Base-by-base conservation (phyloP, 768 basidiomycete species). In the Tephrocybe sp. region DNA sequence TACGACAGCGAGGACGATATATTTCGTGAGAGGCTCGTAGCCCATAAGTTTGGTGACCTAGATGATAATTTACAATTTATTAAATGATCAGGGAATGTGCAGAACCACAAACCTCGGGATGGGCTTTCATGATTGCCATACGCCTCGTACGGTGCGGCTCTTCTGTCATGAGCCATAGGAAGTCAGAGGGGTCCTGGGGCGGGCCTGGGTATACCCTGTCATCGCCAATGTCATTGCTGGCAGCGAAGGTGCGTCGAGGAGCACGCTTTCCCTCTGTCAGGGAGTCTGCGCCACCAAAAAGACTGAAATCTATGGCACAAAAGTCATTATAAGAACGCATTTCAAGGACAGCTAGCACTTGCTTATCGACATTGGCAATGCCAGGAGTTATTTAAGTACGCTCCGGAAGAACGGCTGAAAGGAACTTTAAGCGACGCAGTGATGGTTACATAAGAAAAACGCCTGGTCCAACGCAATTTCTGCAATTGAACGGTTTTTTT, bases 21-120 rank as follows among this genome's bases (percentile, higher is more conserved):
- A 97, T 77, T 94, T 93, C 5, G 97, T 99, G 40, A 88, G 70
- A 1, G 88, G 88, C 59, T 97, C 94, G 59, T 92, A 76, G 22
- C 97, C 97, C 97, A 99, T 99, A 38, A 99, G 82, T 64, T 91
- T 92, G 11, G 86, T 91, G 54, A 99, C 93, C 90, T 94, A 24
- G 33, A 11, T 34, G 3, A 24, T 15, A 34, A 33, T 10, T 21
- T 10, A 19, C 5, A 21, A 10, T 24, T 16, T 23, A 9, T 1
- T 22, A 4, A 3, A 16, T 23, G 2, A 9, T 4, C 29, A 10
- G 12, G 30, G 42, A 42, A 5, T 3, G n/a, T 12, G 16, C n/a
- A n/a, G n/a, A n/a, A n/a, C n/a, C n/a, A 42, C 50, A 13, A 45
- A 89, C 91, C 76, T 97, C 85, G 0, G 97, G 97, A 62, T 98